Conservation (phyloP, 768 basidiomycete species). For the Tylopilus cervinicoccineus region DNA sequence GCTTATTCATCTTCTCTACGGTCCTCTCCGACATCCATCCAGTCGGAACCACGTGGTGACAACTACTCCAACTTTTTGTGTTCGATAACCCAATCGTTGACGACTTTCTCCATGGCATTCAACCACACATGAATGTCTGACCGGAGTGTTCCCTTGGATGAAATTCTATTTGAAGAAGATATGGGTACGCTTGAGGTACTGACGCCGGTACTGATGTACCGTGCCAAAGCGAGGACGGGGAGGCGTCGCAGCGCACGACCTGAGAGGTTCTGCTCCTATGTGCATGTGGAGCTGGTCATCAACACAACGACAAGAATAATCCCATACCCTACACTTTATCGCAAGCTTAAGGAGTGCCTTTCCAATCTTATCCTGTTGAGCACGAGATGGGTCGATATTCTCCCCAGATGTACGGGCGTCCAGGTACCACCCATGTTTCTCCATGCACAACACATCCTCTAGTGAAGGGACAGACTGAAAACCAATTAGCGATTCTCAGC, state of each 20-base stretch:
- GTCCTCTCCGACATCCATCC: not conserved
- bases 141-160: conserved; percentile 7
- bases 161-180: conserved; percentile 2
- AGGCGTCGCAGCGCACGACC: conserved; percentile 88
- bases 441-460: conserved; percentile 40
- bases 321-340: conserved; percentile 70
- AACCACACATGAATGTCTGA: conserved; percentile 69
- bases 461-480: conserved; percentile 59
- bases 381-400: conserved; percentile 32
- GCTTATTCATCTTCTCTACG: not conserved
- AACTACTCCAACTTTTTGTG: conserved; percentile 41
- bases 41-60: not conserved
- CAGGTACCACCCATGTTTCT: conserved; percentile 12
- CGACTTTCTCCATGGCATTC: conserved; percentile 76
- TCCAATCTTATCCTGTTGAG: conserved; percentile 52
- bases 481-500: conserved; percentile 1
- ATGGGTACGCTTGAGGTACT: conserved; percentile 13
- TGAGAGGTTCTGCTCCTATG: conserved; percentile 75
- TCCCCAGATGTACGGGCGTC: conserved; percentile 5
- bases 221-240: conserved; percentile 91
- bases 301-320: not conserved
- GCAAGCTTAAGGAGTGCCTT: conserved; percentile 65
- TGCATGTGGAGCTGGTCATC: not conserved
- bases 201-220: conserved; percentile 60
- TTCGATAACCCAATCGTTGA: conserved; percentile 54